Base-by-base conservation (phyloP, 2,329 filamentous ascomycete genomes). In the Zalaria obscura region DNA sequence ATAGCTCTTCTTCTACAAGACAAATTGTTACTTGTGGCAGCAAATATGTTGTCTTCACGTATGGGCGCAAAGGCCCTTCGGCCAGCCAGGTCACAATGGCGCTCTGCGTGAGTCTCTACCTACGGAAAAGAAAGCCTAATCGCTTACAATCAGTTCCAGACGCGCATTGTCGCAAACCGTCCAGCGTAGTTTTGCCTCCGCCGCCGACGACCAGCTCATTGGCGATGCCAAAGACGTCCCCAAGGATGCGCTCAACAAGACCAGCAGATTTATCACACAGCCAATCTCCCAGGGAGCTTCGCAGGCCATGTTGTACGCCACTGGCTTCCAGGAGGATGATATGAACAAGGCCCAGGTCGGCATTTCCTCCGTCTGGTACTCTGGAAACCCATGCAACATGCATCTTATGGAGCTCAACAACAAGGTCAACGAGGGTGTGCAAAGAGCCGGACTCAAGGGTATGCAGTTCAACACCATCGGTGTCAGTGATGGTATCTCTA, bases 381-480 rank as follows among this genome's bases (percentile, higher is more conserved):
- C 86, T 53, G 91, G 91, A 44, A 98, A 98, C 67, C 91, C 91
- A 26, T 98, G 91, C 72, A 98, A 98, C 68, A 98, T 95, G 89
- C 91, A 98, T 65, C 70, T 98, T 47, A 73, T 98, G 64, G 84
- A 93, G 56, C 76, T 98, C 46, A 93, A 84, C 58, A 72, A 81
- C 61, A 68, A 80, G 49, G 82, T 94, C 50, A 79, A 76, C 52
- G 74, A 82, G 57, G 76, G 79, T 47, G 80, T 84, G 28, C 66
- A 78, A 52, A 70, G 81, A 54, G 83, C 87, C 5, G 61, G 86
- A 25, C 72, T 98, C 47, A 73, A 93, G 46, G 86, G 87, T 48
- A 93, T 93, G 72, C 88, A 95, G 62, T 98, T 98, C 76, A 98
- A 98, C 72, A 98, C 93, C 46, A 85, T 98, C 56, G 91, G 91